Conservation (phyloP, 1,139 yeast genomes). For the Yamadazyma jaroonii region DNA sequence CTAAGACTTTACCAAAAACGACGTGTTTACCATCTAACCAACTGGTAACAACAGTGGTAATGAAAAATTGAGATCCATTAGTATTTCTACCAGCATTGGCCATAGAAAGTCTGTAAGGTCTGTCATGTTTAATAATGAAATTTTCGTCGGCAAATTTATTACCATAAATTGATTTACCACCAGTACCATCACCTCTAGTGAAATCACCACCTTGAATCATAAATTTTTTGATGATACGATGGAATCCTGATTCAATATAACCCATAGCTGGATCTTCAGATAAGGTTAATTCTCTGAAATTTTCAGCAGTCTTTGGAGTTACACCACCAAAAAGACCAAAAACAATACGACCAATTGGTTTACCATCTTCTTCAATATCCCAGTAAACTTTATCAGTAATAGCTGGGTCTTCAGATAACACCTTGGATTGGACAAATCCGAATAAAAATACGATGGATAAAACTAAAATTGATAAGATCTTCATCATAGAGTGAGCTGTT, state of each 20-base stretch:
- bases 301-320: constrained; percentile 59
- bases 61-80: constrained; percentile 65
- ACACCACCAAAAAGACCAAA: constrained; percentile 70
- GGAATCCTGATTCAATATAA: constrained; percentile 52
- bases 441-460: constrained; percentile 18
- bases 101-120: constrained; percentile 60
- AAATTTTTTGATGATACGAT: constrained; percentile 55
- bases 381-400: constrained; percentile 79
- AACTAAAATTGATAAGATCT: constrained; percentile 23
- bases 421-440: constrained; percentile 21
- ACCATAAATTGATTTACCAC: constrained; percentile 61
- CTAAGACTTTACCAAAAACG: constrained; percentile 77
- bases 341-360: constrained; percentile 62
- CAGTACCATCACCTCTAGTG: constrained; percentile 57
- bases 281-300: constrained; percentile 56
- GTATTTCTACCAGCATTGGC: constrained; percentile 64
- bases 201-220: constrained; percentile 67
- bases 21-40: constrained; percentile 74
- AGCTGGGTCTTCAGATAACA: constrained; percentile 48
- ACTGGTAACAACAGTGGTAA: constrained; percentile 57
- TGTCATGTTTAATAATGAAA: constrained; percentile 54
- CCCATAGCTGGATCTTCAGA: constrained; percentile 57
- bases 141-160: constrained; percentile 57
- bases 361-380: constrained; percentile 80
- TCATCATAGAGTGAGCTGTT: constrained; percentile 21